Percentiles rank a stretch among this genome's conserved stretches.
These are phyloP conservation scores for Penicillium freii DNA, from an alignment of 2,329 filamentous ascomycete species.

Conservation along the genomic window DNA sequence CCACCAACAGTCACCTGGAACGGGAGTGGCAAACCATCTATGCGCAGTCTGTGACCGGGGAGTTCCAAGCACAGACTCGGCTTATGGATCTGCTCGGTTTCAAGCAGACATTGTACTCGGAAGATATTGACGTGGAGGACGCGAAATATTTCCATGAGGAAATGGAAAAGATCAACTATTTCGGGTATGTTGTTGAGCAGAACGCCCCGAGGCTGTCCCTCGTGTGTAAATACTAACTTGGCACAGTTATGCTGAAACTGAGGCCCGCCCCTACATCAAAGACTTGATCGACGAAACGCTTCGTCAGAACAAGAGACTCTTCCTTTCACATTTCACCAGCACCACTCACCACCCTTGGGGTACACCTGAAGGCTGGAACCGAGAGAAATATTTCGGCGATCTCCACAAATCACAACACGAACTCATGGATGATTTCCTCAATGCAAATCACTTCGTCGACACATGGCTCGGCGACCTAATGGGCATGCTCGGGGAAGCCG, in stretches of 20 bases:
- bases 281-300: slow-evolving; percentile 37
- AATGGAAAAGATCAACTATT: slow-evolving; percentile 42
- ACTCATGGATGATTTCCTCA: slow-evolving; percentile 21
- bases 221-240: not conserved
- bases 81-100: slow-evolving; percentile 39
- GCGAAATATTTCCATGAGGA: slow-evolving; percentile 36
- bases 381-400: slow-evolving; percentile 5
- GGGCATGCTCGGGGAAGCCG: slow-evolving; percentile 19
- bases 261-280: slow-evolving; percentile 38
- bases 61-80: slow-evolving; percentile 27
- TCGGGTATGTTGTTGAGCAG: slow-evolving; percentile 33
- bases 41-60: slow-evolving; percentile 31
- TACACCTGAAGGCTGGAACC: slow-evolving; percentile 13
- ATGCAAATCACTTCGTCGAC: slow-evolving; percentile 21
- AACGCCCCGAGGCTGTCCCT: not conserved
- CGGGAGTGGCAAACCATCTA: slow-evolving; percentile 31
- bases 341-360: slow-evolving; percentile 46
- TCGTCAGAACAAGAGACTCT: slow-evolving; percentile 27
- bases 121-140: slow-evolving; percentile 25
- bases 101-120: slow-evolving; percentile 28
- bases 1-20: slow-evolving; percentile 14
- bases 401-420: slow-evolving; percentile 5
- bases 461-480: slow-evolving; percentile 10
- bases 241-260: slow-evolving; percentile 37
- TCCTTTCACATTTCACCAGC: slow-evolving; percentile 35